phyloP scores from a whole-genome alignment of 306 rosid genomes.

The Comarum palustre region DNA sequence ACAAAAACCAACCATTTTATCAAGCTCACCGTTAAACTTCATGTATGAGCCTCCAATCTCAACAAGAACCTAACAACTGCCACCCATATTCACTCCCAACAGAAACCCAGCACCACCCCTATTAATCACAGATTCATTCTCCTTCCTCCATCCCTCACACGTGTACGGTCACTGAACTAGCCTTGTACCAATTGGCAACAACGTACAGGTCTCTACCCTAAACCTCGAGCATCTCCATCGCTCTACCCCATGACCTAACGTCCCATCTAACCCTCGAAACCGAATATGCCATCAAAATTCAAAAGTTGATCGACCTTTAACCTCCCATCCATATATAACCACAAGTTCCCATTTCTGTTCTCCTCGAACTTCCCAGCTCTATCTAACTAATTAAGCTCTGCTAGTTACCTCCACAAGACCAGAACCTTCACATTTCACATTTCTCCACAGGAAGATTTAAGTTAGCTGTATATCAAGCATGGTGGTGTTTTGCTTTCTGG shows the following conservation, averaged over 20 bases:
- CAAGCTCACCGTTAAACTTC: neutral
- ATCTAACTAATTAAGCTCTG: neutral
- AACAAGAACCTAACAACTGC: slow-evolving; percentile 27
- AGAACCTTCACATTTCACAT: too few species aligned
- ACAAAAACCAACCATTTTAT: neutral
- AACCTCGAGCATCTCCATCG: neutral
- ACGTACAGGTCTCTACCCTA: neutral
- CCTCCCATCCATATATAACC: neutral
- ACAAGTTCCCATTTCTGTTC: neutral
- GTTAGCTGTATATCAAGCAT: slow-evolving; percentile 21
- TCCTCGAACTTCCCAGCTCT: neutral
- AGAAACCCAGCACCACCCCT: neutral
- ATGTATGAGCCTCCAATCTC: neutral
- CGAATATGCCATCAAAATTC: neutral
- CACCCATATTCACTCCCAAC: slow-evolving; percentile 16
- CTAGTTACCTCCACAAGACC: neutral
- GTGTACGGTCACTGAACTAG: slow-evolving; percentile 16
- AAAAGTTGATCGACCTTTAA: slow-evolving; percentile 24
- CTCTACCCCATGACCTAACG: neutral
- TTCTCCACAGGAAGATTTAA: neutral
- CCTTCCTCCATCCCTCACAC: slow-evolving; percentile 11
- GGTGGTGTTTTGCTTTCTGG: slow-evolving; percentile 81
- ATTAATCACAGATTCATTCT: slow-evolving; percentile 8
- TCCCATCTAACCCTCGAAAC: slow-evolving; percentile 7
- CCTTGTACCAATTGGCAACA: slow-evolving; percentile 6